Base-by-base conservation (phyloP, 441 rosid species). In the Syzygium malaccense region DNA sequence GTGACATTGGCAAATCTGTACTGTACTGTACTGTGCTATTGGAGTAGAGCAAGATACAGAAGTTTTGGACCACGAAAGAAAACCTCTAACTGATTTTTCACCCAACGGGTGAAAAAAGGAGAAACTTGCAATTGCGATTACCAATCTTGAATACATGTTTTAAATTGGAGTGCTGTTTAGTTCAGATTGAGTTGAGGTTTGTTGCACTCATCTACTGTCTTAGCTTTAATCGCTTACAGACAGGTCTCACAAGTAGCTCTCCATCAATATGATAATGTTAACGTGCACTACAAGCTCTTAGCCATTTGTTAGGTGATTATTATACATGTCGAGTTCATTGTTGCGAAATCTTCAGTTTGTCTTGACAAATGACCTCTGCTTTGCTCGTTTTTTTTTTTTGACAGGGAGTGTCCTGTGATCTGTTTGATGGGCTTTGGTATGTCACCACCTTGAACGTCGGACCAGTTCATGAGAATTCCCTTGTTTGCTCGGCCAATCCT, bases 361-460 rank as follows among this genome's bases (percentile, higher is more conserved):
- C 49, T 20, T 71, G 49, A 71, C 49, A 71, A 37, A 71, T 71
- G 49, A 71, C 14, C 49, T 37, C 83, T 37, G 49, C 49, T 33
- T 68, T 33, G 79, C 79, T 18, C 17, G 18, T 78, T 66, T 32
- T 45, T 86, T 80, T 83, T 86, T 62, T 78, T 86, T 14, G 54
- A 85, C 95, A 98, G 98, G 99, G 99, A 86, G 96, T 97, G 53
- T 93, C 97, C 78, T 98, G 99, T 93, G 99, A 96, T 93, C 87
- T 97, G 53, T 93, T 92, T 88, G 92, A 93, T 89, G 97, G 95
- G 33, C 93, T 89, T 83, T 98, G 99, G 99, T 95, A 96, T 92
- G 97, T 95, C 83, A 98, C 98, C 60, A 86, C 91, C 88, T 89
- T 97, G 80, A 95, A 93, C 94, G 94, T 98, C 87, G 99, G 99